A percentile compares a stretch with the other conserved stretches of the same genome.
Evolutionary conservation across 2,329 filamentous ascomycete species (phyloP).

Genomic region (Pyricularia pennisetigena): DNA sequence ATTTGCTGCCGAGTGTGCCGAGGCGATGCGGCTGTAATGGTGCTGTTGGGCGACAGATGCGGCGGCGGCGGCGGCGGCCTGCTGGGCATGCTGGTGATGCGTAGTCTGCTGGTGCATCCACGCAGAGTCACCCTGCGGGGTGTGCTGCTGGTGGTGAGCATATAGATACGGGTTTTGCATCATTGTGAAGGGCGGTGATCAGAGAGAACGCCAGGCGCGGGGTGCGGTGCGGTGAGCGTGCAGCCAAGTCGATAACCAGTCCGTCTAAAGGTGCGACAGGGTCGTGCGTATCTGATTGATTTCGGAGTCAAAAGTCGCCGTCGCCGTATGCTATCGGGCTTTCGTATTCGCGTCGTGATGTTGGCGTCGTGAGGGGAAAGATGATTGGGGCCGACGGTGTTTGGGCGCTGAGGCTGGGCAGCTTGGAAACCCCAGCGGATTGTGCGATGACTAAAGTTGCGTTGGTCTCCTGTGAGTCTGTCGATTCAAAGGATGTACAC

Average conservation of each 20-base stretch:
- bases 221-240: not conserved
- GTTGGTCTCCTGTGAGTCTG: not conserved
- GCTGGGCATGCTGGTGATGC: conserved; percentile 41
- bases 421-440: not conserved
- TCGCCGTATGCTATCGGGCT: not conserved
- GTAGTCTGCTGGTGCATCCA: conserved; percentile 60
- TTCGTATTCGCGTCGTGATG: not conserved
- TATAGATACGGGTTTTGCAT: conserved; percentile 56
- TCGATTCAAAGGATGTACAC: not conserved
- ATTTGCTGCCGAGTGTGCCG: conserved; percentile 47
- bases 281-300: not conserved
- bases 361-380: not conserved
- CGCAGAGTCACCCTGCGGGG: conserved; percentile 47
- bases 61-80: conserved; percentile 21
- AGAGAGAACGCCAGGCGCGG: not conserved
- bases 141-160: conserved; percentile 54
- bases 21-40: conserved; percentile 65
- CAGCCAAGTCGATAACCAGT: not conserved
- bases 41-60: conserved; percentile 43
- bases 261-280: not conserved
- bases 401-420: not conserved
- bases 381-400: not conserved
- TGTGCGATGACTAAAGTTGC: not conserved
- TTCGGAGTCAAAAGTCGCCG: not conserved
- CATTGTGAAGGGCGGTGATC: conserved; percentile 32